Evolutionary conservation across 345 rosid genomes (phyloP), one percentile per base, ranked within the genome.

Genomic region (Dimocarpus longan): DNA sequence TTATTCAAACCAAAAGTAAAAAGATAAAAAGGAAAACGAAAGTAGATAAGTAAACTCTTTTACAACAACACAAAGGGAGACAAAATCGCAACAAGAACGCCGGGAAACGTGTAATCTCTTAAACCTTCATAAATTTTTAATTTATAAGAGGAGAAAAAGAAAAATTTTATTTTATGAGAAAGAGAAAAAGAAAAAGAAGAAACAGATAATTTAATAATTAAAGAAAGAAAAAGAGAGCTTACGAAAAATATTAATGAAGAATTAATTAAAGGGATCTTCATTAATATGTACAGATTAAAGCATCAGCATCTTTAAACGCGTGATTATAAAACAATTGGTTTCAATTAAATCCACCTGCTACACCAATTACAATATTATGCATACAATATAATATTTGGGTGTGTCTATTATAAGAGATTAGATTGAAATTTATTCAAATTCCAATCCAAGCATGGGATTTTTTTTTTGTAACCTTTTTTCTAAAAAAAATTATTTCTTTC

Each of bases 281-380:
- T 5, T 42, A 5, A 50, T 50, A 50, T 50, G 56, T 15, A 50
- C 56, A 3, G 52, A 46, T 46, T 46, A 46, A 46, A 57, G 22
- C n/a, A 57, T 2, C 13, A 19, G 3, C 82, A 68, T 85, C 84
- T 85, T 83, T 83, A 83, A 83, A 78, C 81, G 81, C 86, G 84
- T 85, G 88, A 81, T 85, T 79, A 70, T 59, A 78, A 82, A 77
- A 78, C 71, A 71, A 78, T 44, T 77, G 66, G 50, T 54, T 39
- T 76, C 42, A 43, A 43, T 42, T n/a, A 75, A 71, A 76, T 74
- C 73, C 68, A 65, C 52, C 4, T 15, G 19, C 50, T 44, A 5
- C 9, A 43, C 22, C 48, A 39, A 18, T 16, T 39, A 66, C 42
- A 66, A 22, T 54, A 24, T 60, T 21, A 19, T 6, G 40, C 7